Conservation (phyloP, 2,329 filamentous ascomycete genomes). For the Zalaria sp. region DNA sequence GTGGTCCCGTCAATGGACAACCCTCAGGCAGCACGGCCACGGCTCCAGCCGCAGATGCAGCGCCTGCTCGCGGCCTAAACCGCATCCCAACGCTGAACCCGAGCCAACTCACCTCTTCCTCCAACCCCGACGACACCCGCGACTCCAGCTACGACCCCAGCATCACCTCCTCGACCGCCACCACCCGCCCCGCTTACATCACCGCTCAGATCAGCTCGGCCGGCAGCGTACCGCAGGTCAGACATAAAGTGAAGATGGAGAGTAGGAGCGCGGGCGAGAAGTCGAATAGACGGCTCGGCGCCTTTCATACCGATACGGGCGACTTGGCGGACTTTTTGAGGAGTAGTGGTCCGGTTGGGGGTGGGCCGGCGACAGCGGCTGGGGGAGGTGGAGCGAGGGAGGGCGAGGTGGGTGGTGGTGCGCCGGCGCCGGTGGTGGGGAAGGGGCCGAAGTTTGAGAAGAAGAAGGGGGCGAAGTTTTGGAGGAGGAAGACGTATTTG, state of each 20-base stretch:
- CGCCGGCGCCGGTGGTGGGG: conserved; percentile 4
- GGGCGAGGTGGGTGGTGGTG: conserved; percentile 3
- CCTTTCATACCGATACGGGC: conserved; percentile 17
- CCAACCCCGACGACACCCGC: not conserved
- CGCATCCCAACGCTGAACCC: not conserved
- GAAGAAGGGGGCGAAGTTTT: conserved; percentile 9
- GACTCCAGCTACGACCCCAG: conserved; percentile 4
- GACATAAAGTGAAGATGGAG: conserved; percentile 5
- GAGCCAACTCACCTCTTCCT: too few species aligned
- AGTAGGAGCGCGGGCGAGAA: conserved; percentile 11
- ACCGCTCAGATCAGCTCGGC: conserved; percentile 3
- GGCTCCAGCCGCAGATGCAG: not conserved
- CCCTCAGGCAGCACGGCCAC: too few species aligned
- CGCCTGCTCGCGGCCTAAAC: conserved; percentile 1
- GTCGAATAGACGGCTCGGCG: conserved; percentile 11
- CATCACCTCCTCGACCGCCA: conserved; percentile 10
- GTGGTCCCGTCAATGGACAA: too few species aligned
- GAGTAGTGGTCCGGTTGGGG: conserved; percentile 20
- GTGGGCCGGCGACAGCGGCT: conserved; percentile 9
- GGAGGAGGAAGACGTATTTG: conserved; percentile 10
- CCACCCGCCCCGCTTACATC: conserved; percentile 7
- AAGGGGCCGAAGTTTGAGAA: conserved; percentile 12
- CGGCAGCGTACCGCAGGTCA: conserved; percentile 6
- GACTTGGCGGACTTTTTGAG: conserved; percentile 30
- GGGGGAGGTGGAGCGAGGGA: conserved; percentile 5